These are phyloP conservation scores for Phaseolus lunatus DNA, from an alignment of 306 rosid genomes.

Conservation along the genomic window DNA sequence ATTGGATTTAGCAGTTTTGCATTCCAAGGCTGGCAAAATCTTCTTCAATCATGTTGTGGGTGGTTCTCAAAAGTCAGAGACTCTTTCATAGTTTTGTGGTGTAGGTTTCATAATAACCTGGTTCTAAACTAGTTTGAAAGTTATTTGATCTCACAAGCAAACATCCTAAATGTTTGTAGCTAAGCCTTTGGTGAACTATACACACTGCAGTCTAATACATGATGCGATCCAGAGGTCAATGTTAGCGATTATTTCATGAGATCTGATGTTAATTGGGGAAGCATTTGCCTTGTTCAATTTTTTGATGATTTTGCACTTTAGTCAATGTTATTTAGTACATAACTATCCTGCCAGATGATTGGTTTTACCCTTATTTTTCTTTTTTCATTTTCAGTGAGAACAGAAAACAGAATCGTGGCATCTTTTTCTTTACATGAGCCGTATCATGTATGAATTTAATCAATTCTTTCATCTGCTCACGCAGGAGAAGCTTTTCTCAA, in stretches of 20 bases:
- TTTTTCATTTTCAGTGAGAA: constrained; percentile 15
- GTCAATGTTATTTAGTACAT: constrained; percentile 17
- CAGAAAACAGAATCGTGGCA: not conserved
- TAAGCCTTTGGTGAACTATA: not conserved
- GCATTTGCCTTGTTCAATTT: constrained; percentile 25
- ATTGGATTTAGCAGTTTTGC: constrained; percentile 4
- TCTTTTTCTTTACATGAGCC: constrained; percentile 34
- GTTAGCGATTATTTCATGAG: constrained; percentile 16
- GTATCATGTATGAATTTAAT: constrained; percentile 43
- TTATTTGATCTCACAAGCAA: constrained; percentile 4
- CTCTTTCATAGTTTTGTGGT: constrained; percentile 9
- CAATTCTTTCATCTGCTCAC: constrained; percentile 43
- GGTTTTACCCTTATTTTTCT: not conserved
- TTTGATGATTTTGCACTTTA: constrained; percentile 26
- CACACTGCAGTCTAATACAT: constrained; percentile 2
- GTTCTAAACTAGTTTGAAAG: constrained; percentile 9
- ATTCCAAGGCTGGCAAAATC: not conserved
- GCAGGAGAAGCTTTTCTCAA: constrained; percentile 94
- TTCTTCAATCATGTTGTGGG: not conserved
- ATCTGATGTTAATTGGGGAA: constrained; percentile 12
- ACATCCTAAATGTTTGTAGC: constrained; percentile 8
- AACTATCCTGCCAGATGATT: constrained; percentile 21
- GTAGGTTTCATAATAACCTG: constrained; percentile 13
- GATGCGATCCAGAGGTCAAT: constrained; percentile 9
- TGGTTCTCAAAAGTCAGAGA: constrained; percentile 25